phyloP scores from a whole-genome alignment of 2,329 filamentous ascomycete genomes.

The Lecanosticta acicola region DNA sequence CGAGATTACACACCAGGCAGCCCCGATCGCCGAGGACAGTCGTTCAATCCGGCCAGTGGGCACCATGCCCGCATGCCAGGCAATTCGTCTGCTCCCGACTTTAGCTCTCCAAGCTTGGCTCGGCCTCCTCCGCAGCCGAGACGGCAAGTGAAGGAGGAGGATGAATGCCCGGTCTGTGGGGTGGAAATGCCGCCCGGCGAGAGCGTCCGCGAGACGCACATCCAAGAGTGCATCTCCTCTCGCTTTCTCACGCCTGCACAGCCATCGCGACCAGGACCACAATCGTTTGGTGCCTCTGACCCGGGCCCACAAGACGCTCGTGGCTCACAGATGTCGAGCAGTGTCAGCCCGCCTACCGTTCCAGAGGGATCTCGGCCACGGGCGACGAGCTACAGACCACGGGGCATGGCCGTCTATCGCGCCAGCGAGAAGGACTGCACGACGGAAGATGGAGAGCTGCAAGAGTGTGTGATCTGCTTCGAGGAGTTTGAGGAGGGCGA shows the following conservation, averaged over 20 bases:
- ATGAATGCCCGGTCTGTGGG: slow-evolving; percentile 74
- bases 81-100: too few species aligned
- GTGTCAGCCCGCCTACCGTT: slow-evolving; percentile 12
- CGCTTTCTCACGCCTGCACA: slow-evolving; percentile 14
- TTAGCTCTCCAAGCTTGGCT: too few species aligned
- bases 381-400: slow-evolving; percentile 31
- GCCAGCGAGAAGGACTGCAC: slow-evolving; percentile 61
- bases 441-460: slow-evolving; percentile 43
- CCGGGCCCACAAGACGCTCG: background rate
- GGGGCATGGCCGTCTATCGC: slow-evolving; percentile 47
- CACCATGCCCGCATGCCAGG: too few species aligned
- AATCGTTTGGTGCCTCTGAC: slow-evolving; percentile 8
- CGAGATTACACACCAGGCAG: too few species aligned
- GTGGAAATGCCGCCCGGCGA: slow-evolving; percentile 58
- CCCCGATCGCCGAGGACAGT: too few species aligned
- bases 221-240: slow-evolving; percentile 33
- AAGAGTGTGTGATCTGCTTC: slow-evolving; percentile 60
- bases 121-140: slow-evolving; percentile 8
- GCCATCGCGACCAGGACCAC: slow-evolving; percentile 8
- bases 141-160: slow-evolving; percentile 54
- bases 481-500: slow-evolving; percentile 59
- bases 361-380: slow-evolving; percentile 18
- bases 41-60: too few species aligned
- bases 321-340: slow-evolving; percentile 1
- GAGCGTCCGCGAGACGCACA: slow-evolving; percentile 39